These are phyloP conservation scores for Neurospora sp. DNA, from an alignment of 495 filamentous ascomycete species.

Conservation along the genomic window DNA sequence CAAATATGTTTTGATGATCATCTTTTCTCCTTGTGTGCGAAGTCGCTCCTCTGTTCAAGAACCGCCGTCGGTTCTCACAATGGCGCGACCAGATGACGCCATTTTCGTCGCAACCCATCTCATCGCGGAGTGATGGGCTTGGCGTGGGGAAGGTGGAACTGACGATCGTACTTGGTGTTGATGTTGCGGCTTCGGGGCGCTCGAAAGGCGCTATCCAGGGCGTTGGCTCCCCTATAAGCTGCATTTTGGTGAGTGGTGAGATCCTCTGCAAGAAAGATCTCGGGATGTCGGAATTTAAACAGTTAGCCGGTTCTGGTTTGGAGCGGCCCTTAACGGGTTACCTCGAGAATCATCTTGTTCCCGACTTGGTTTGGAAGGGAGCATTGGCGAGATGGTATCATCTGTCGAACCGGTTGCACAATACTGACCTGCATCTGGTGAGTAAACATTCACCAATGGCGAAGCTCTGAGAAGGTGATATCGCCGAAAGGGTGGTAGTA, in stretches of 20 bases:
- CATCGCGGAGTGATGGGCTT: slow-evolving; percentile 4
- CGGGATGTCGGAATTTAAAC: background rate
- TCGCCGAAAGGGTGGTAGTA: background rate
- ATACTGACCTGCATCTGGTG: background rate
- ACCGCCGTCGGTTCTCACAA: background rate
- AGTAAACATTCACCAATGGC: background rate
- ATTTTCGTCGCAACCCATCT: background rate
- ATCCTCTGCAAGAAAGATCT: background rate
- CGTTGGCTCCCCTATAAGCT: background rate
- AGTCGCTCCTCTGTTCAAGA: background rate
- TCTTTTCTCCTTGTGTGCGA: background rate
- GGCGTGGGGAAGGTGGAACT: slow-evolving; percentile 11
- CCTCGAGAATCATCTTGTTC: background rate
- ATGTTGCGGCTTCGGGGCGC: background rate
- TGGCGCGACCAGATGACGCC: background rate
- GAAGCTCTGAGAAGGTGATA: background rate
- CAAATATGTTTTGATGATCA: background rate
- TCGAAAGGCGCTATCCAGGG: background rate
- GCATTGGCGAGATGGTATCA: background rate
- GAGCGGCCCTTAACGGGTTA: background rate
- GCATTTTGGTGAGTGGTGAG: background rate
- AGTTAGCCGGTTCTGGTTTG: background rate
- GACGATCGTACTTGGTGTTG: background rate
- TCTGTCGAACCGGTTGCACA: background rate
- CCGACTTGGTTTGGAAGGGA: background rate